These are phyloP conservation scores for Golubevia pallescens DNA, from an alignment of 1,284 basidiomycete species.

Conservation along the genomic window DNA sequence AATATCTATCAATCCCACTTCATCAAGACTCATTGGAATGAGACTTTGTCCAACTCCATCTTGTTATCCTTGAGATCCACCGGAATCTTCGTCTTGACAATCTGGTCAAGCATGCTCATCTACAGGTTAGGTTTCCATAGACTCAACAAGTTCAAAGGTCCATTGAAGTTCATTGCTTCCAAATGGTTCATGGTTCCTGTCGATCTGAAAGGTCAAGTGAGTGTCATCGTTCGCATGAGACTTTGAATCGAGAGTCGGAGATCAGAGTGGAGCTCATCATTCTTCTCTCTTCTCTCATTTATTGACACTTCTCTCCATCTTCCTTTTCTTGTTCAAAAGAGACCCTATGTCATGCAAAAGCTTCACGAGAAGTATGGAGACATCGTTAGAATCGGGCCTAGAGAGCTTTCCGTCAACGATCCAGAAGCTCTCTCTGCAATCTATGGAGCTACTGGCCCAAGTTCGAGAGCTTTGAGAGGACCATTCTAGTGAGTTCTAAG, in stretches of 20 bases:
- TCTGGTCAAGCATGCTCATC: slow-evolving; percentile 18
- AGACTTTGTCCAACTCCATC: too few relatives aligned
- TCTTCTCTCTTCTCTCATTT: too few relatives aligned
- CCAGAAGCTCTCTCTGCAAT: slow-evolving; percentile 11
- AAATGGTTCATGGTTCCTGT: slow-evolving; percentile 20
- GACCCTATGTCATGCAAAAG: slow-evolving; percentile 12
- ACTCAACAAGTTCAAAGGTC: slow-evolving; percentile 19
- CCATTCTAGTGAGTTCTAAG: too few relatives aligned
- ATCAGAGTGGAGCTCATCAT: too few relatives aligned
- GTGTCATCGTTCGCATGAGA: too few relatives aligned
- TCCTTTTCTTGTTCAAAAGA: not conserved
- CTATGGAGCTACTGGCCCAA: slow-evolving; percentile 18
- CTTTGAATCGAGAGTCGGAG: too few relatives aligned
- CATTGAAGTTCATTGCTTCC: slow-evolving; percentile 14
- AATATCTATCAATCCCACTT: too few relatives aligned
- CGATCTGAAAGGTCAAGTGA: slow-evolving; percentile 17
- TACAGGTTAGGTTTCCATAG: slow-evolving; percentile 30
- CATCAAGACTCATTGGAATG: too few relatives aligned
- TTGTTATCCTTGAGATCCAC: slow-evolving; percentile 3
- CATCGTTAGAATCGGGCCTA: slow-evolving; percentile 25
- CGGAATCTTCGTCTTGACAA: slow-evolving; percentile 8
- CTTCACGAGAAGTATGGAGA: slow-evolving; percentile 24
- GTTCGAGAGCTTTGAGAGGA: slow-evolving; percentile 11
- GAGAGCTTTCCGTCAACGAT: slow-evolving; percentile 27
- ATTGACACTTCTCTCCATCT: too few relatives aligned